Conservation (phyloP, 257 asterid genomes). For the Nicotiana tabacum region DNA sequence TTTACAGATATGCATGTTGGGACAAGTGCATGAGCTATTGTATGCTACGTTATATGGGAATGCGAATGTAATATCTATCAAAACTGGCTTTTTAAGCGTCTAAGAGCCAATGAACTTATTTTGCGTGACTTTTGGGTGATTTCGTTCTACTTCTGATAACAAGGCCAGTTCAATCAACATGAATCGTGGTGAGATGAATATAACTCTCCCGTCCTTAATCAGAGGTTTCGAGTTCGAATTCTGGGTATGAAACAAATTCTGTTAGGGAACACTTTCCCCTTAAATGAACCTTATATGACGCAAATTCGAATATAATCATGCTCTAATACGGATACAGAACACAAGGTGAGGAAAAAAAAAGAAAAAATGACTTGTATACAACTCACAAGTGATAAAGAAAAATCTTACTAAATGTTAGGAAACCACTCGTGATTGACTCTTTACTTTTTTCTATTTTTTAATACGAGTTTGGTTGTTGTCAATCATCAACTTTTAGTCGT, state of each 20-base stretch:
- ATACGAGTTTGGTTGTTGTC: too few relatives aligned
- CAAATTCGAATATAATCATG: rapidly evolving
- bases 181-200: too few relatives aligned
- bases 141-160: background rate
- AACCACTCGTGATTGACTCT: background rate
- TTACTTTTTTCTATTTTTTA: too few relatives aligned
- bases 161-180: background rate
- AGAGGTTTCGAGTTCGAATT: rapidly evolving
- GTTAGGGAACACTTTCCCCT: rapidly evolving
- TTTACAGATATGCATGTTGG: too few relatives aligned
- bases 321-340: rapidly evolving
- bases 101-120: background rate
- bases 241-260: too few relatives aligned
- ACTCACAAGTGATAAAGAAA: background rate
- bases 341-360: too few relatives aligned
- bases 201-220: rapidly evolving
- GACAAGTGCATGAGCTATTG: too few relatives aligned
- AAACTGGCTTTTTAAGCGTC: background rate
- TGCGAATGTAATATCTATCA: background rate
- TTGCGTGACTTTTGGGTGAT: background rate
- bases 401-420: background rate
- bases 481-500: too few relatives aligned
- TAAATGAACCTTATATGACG: rapidly evolving
- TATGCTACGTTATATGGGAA: too few relatives aligned
- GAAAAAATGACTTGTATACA: background rate